Evolutionary conservation across 2,329 filamentous ascomycete species (phyloP).

Genomic region (Paraphoma sp.): DNA sequence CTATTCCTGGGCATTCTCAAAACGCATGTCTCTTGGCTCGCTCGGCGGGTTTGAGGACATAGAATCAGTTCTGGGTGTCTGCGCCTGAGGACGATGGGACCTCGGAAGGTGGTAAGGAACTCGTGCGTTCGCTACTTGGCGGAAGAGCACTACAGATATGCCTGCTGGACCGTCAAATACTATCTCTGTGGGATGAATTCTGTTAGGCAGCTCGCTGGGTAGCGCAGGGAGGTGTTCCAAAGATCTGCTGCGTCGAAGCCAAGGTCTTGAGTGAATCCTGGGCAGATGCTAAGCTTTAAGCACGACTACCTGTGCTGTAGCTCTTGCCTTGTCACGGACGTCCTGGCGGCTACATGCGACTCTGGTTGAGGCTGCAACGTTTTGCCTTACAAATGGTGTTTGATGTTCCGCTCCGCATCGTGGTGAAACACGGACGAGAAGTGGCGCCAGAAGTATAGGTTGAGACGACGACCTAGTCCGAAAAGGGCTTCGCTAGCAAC

Average conservation of each 20-base stretch:
- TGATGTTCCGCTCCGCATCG: conserved; percentile 5
- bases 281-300: conserved; percentile 2
- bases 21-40: background rate
- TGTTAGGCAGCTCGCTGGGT: background rate
- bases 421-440: conserved; percentile 1
- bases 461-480: background rate
- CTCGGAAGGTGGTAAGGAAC: no score
- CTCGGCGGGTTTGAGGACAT: no score
- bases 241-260: background rate
- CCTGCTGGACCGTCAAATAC: no score
- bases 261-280: background rate
- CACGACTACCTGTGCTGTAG: background rate
- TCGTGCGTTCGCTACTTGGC: no score
- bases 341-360: background rate
- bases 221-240: background rate
- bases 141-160: no score
- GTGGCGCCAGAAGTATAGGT: background rate
- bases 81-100: no score
- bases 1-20: background rate
- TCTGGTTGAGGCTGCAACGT: background rate
- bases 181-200: no score
- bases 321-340: background rate
- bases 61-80: no score
- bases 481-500: background rate
- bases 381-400: conserved; percentile 6